Evolutionary conservation across 345 rosid genomes (phyloP).

Genomic region (Nasturtium officinale): DNA sequence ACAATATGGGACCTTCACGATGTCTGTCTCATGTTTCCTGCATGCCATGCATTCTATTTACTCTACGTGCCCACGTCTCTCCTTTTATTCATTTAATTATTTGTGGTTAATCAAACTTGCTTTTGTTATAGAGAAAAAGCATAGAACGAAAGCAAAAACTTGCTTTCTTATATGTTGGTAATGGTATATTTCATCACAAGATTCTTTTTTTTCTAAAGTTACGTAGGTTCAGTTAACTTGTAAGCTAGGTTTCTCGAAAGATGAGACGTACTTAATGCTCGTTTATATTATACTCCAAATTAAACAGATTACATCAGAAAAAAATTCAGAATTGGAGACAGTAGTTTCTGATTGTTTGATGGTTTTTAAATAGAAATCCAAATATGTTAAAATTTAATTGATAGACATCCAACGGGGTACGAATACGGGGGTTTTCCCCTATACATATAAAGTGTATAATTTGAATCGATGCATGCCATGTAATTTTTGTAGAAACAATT

Average conservation of each 20-base stretch:
- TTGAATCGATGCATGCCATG: conserved; percentile 8
- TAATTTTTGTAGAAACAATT: not conserved
- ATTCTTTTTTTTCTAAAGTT: conserved; percentile 13
- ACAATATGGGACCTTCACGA: conserved; percentile 45
- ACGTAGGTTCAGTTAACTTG: conserved; percentile 6
- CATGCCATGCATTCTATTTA: conserved; percentile 46
- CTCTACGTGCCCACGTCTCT: conserved; percentile 45
- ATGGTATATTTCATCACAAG: conserved; percentile 13
- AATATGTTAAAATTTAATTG: not conserved
- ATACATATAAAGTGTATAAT: not conserved
- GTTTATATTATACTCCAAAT: conserved; percentile 8
- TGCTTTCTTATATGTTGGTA: not conserved
- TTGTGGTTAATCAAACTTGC: conserved; percentile 12
- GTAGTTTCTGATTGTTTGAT: not conserved
- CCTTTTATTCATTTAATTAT: conserved; percentile 20
- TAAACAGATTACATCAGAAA: conserved; percentile 13
- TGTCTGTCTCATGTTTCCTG: conserved; percentile 49
- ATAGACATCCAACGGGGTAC: not conserved
- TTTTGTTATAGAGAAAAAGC: not conserved
- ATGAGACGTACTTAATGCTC: conserved; percentile 29
- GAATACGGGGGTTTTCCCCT: not conserved
- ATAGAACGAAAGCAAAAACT: too few species aligned
- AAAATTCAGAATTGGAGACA: not conserved
- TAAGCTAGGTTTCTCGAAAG: conserved; percentile 33
- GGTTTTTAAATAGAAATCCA: not conserved